A percentile compares a stretch with the other conserved stretches of the same genome.
Conservation (phyloP, 495 filamentous ascomycete species). For the Bacidia rubella region DNA sequence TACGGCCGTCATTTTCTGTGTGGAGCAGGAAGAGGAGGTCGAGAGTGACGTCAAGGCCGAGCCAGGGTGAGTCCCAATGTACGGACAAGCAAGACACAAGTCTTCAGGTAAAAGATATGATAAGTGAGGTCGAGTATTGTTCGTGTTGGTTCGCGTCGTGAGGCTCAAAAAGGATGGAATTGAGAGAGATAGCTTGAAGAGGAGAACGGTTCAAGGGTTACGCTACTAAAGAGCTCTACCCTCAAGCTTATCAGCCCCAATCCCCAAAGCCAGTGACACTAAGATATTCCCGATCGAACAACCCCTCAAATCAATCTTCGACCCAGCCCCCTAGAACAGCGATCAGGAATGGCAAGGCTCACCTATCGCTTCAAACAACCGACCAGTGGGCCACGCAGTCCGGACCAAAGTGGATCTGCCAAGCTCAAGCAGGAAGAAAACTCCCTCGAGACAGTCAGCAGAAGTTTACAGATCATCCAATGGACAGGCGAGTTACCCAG, state of each 20-base stretch:
- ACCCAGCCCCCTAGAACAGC: background rate
- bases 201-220: background rate
- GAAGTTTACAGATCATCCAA: background rate
- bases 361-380: background rate
- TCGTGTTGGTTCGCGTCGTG: too few relatives aligned
- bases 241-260: background rate
- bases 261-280: too few relatives aligned
- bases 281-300: background rate
- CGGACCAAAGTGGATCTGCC: background rate
- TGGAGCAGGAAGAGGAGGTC: too few relatives aligned
- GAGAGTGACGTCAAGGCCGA: too few relatives aligned
- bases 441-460: background rate
- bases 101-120: too few relatives aligned
- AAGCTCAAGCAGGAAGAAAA: background rate
- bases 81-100: too few relatives aligned
- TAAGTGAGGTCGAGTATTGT: too few relatives aligned
- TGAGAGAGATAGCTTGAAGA: background rate
- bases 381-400: background rate
- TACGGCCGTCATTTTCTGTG: background rate
- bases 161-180: background rate
- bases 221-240: background rate
- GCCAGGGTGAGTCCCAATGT: too few relatives aligned
- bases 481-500: background rate
- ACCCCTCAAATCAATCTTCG: background rate
- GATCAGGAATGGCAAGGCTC: background rate